Conservation (phyloP, 805 yeast species). For the Ogataea pini region DNA sequence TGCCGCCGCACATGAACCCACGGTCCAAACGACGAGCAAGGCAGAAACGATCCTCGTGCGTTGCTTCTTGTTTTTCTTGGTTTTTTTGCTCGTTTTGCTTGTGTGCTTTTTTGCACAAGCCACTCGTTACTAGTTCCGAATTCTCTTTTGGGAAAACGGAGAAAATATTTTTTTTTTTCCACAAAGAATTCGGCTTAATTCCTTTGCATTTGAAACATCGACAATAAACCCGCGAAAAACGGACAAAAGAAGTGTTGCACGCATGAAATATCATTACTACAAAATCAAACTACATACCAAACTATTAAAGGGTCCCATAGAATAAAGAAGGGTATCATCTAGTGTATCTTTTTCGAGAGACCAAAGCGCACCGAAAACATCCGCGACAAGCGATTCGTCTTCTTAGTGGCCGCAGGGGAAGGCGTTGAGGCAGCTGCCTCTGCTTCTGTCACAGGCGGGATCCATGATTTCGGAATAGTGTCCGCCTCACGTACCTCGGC, state of each 20-base stretch:
- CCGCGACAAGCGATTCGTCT: conserved; percentile 24
- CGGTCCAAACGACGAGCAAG: no score
- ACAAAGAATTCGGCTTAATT: not conserved
- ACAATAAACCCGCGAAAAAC: not conserved
- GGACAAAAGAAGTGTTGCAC: not conserved
- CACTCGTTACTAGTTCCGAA: not conserved
- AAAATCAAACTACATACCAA: conserved; percentile 3
- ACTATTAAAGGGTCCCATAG: not conserved
- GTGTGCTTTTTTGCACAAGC: not conserved
- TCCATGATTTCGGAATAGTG: not conserved
- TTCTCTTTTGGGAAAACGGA: not conserved
- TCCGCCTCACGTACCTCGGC: conserved; percentile 6
- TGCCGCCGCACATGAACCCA: no score
- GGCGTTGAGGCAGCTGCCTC: not conserved
- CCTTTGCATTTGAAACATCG: not conserved
- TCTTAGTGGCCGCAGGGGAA: conserved; percentile 12
- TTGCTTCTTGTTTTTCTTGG: no score
- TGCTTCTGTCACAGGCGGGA: not conserved
- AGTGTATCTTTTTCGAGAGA: conserved; percentile 20
- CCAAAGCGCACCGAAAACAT: conserved; percentile 30
- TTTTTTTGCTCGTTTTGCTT: no score
- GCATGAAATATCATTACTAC: not conserved
- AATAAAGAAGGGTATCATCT: conserved; percentile 2
- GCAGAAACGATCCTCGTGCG: no score
- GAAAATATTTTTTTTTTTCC: not conserved